phyloP scores from a whole-genome alignment of 2,329 filamentous ascomycete genomes.

The Aspergillus sp. region DNA sequence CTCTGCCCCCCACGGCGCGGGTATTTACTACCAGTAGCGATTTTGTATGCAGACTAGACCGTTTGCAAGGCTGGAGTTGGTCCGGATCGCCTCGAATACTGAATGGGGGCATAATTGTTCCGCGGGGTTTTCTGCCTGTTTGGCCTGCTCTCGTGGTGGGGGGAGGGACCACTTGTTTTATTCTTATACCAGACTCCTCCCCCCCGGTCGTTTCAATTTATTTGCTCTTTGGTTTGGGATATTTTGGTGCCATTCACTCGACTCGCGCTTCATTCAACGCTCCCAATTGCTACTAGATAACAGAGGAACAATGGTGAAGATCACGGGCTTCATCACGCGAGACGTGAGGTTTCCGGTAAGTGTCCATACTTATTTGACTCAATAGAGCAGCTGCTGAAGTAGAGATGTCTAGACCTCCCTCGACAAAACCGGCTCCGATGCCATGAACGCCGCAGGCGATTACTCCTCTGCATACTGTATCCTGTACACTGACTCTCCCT shows the following conservation, averaged over 20 bases:
- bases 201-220: not conserved
- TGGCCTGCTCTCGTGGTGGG: not conserved
- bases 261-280: not conserved
- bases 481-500: slow-evolving; percentile 70
- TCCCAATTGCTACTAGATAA: not conserved
- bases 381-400: not conserved
- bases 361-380: not conserved
- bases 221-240: not conserved
- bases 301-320: slow-evolving; percentile 55
- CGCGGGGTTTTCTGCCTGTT: slow-evolving; percentile 11
- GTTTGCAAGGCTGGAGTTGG: not conserved
- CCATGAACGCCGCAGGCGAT: slow-evolving; percentile 92
- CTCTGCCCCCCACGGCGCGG: not conserved
- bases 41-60: slow-evolving; percentile 1
- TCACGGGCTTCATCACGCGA: slow-evolving; percentile 69
- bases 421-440: slow-evolving; percentile 94
- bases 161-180: not conserved
- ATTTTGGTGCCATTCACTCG: not conserved
- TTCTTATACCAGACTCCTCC: not conserved
- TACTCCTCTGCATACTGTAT: slow-evolving; percentile 96
- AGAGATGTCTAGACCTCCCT: slow-evolving; percentile 66
- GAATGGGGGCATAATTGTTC: slow-evolving; percentile 11
- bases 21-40: slow-evolving; percentile 8
- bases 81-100: slow-evolving; percentile 3
- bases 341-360: slow-evolving; percentile 71